These are phyloP conservation scores for Colletotrichum simmondsii DNA, from an alignment of 2,329 filamentous ascomycete genomes.

Conservation along the genomic window DNA sequence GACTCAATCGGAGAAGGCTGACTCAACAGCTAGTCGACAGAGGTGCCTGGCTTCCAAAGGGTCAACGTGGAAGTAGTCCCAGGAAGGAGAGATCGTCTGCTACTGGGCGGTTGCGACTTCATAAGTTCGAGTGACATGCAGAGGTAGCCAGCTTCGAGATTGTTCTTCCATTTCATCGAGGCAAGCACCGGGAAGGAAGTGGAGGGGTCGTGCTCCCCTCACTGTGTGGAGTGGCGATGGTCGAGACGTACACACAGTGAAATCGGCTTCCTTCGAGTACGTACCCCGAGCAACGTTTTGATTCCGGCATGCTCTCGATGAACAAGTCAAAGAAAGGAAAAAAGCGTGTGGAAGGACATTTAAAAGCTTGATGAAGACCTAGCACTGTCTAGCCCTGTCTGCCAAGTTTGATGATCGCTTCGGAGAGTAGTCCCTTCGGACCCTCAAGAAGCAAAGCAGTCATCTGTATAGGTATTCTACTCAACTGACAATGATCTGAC, in stretches of 20 bases:
- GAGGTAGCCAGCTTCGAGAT: background rate
- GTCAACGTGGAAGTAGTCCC: background rate
- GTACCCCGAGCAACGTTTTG: background rate
- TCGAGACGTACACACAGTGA: background rate
- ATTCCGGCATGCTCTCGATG: background rate
- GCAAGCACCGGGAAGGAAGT: background rate
- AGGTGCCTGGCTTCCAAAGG: background rate
- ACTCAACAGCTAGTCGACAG: background rate
- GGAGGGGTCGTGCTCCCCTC: background rate
- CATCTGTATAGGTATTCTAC: too few species aligned
- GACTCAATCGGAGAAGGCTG: background rate
- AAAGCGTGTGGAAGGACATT: accelerated
- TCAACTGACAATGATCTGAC: too few species aligned
- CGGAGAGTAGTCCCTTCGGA: too few species aligned
- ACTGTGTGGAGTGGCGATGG: background rate
- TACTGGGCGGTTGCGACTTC: background rate
- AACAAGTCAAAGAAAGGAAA: background rate
- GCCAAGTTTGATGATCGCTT: too few species aligned
- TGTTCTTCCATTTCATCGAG: background rate
- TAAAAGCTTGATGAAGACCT: too few species aligned
- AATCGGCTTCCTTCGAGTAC: background rate
- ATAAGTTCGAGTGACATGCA: background rate
- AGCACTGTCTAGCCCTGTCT: too few species aligned
- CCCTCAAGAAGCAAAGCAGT: too few species aligned
- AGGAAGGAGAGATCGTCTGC: background rate